Conservation (phyloP, 106 monocot genomes). For the Apostasia shenzhenica region DNA sequence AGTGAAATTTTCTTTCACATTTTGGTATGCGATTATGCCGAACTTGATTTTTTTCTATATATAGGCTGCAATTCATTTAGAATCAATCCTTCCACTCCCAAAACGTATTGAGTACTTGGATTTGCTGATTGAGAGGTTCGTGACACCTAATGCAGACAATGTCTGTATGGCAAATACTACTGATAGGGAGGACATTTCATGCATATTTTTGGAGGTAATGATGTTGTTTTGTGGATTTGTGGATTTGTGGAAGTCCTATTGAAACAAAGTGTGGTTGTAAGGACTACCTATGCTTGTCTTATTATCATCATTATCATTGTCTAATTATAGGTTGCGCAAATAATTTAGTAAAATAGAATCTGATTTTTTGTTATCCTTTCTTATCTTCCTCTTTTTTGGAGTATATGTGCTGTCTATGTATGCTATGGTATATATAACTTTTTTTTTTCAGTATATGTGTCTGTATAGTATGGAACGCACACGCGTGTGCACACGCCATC, state of each 20-base stretch:
- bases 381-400: background rate
- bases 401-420: no score
- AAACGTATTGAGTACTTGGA: slow-evolving; percentile 76
- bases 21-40: background rate
- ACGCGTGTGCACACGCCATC: no score
- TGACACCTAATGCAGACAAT: slow-evolving; percentile 50
- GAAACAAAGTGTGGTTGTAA: no score
- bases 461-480: no score
- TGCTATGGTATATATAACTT: no score
- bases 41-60: slow-evolving; percentile 6
- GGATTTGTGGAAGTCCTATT: background rate
- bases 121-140: slow-evolving; percentile 87
- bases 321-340: no score
- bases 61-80: slow-evolving; percentile 85
- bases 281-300: no score
- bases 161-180: slow-evolving; percentile 32
- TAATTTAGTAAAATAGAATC: no score
- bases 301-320: no score
- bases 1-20: background rate
- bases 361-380: background rate
- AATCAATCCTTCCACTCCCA: slow-evolving; percentile 58
- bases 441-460: no score
- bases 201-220: slow-evolving; percentile 87
- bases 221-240: background rate
- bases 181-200: slow-evolving; percentile 85